Conservation (phyloP, 257 asterid species). For the Salvia splendens region DNA sequence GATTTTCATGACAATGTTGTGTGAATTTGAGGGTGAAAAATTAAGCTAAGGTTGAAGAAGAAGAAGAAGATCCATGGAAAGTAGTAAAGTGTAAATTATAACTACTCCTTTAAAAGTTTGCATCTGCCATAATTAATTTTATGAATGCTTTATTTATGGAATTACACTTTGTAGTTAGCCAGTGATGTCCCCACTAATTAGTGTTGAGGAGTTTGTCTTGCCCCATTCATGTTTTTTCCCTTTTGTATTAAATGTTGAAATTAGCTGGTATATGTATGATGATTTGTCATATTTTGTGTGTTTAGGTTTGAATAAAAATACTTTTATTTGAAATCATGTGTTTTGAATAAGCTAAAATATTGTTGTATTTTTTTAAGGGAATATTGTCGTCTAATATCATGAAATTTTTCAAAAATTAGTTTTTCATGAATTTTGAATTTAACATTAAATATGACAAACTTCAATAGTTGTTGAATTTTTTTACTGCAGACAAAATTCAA, state of each 20-base stretch:
- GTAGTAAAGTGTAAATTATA: constrained; percentile 8
- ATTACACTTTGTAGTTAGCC: constrained; percentile 27
- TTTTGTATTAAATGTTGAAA: too few relatives aligned
- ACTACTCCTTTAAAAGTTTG: constrained; percentile 46
- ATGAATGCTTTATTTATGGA: constrained; percentile 25
- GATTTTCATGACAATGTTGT: constrained; percentile 46
- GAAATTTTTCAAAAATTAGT: too few relatives aligned
- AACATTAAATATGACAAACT: too few relatives aligned
- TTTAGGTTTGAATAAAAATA: too few relatives aligned
- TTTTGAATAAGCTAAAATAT: neutral
- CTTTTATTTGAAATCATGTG: too few relatives aligned
- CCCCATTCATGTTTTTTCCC: too few relatives aligned
- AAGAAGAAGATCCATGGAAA: constrained; percentile 30
- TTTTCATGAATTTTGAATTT: too few relatives aligned
- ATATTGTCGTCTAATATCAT: too few relatives aligned
- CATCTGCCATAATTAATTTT: constrained; percentile 31
- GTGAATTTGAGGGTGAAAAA: neutral
- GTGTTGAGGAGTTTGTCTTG: neutral
- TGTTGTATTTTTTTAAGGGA: neutral
- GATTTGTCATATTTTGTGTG: too few relatives aligned
- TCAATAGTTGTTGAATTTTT: too few relatives aligned
- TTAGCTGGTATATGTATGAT: too few relatives aligned
- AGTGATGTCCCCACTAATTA: constrained; percentile 21
- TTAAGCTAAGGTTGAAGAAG: constrained; percentile 13
- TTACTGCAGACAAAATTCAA: too few relatives aligned